These are phyloP conservation scores for Syncephalastrum contaminatum DNA, from an alignment of 371 early-diverging fungal genomes.

Conservation along the genomic window DNA sequence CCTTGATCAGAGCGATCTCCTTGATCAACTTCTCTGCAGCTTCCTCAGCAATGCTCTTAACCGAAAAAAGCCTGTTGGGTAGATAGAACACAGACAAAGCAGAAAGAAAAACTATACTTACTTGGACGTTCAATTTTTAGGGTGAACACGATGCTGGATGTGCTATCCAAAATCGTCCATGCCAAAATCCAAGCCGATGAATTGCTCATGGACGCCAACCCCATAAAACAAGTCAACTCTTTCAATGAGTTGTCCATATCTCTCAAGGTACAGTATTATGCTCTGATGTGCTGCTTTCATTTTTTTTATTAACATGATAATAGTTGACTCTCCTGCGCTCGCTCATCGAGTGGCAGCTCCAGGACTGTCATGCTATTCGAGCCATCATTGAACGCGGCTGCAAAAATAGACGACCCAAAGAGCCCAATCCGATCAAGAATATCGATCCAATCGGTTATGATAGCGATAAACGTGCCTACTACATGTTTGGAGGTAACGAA, in stretches of 20 bases:
- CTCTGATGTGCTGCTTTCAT: neutral
- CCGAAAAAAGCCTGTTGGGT: conserved; percentile 40
- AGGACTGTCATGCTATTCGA: conserved; percentile 34
- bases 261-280: conserved; percentile 24
- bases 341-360: conserved; percentile 47
- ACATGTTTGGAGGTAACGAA: no score
- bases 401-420: conserved; percentile 6
- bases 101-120: neutral
- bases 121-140: conserved; percentile 3
- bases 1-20: conserved; percentile 16
- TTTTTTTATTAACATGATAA: neutral
- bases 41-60: conserved; percentile 39
- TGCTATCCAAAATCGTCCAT: conserved; percentile 27
- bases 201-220: conserved; percentile 34
- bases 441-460: no score
- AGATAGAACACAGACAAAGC: conserved; percentile 1
- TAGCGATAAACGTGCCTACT: no score
- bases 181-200: conserved; percentile 32
- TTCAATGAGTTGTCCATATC: conserved; percentile 21
- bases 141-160: conserved; percentile 17
- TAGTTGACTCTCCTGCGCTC: conserved; percentile 32
- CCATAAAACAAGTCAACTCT: conserved; percentile 18
- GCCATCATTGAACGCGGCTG: conserved; percentile 20
- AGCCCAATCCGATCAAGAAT: conserved; percentile 19
- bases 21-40: conserved; percentile 30